A percentile compares a stretch with the other conserved stretches of the same genome.
Evolutionary conservation across 805 yeast species (phyloP).

Genomic region (Yarrowia bubula): DNA sequence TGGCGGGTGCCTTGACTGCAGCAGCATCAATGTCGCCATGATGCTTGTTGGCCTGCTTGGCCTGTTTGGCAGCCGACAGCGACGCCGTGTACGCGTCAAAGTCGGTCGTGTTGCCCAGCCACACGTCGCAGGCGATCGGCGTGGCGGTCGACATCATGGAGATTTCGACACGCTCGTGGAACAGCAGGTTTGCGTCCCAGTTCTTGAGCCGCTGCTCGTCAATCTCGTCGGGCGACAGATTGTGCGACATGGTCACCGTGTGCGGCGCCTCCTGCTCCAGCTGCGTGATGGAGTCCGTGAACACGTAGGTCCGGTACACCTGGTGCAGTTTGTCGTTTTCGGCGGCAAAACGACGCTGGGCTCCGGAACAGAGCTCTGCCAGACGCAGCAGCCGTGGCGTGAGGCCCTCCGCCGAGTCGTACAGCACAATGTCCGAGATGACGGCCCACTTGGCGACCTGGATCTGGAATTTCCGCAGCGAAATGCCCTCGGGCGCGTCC

Average conservation of each 20-base stretch:
- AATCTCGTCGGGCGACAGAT: constrained; percentile 24
- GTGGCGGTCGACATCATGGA: constrained; percentile 81
- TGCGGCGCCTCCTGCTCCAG: constrained; percentile 32
- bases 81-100: constrained; percentile 35
- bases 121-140: constrained; percentile 51
- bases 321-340: constrained; percentile 20
- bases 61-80: background rate
- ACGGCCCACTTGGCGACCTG: constrained; percentile 79
- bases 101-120: constrained; percentile 85
- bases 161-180: constrained; percentile 79
- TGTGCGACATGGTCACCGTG: constrained; percentile 33
- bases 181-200: constrained; percentile 51
- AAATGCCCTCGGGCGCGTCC: constrained; percentile 71
- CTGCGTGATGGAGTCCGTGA: constrained; percentile 30
- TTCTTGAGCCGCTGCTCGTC: constrained; percentile 35
- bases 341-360: constrained; percentile 30
- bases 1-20: constrained; percentile 27
- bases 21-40: constrained; percentile 23
- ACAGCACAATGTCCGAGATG: constrained; percentile 74
- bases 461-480: constrained; percentile 78
- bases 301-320: constrained; percentile 31
- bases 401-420: constrained; percentile 50
- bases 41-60: background rate
- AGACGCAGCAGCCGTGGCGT: constrained; percentile 26
- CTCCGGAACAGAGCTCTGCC: constrained; percentile 31